Conservation (phyloP, 176 grass and related monocot genomes). For the Zoysia pacifica region DNA sequence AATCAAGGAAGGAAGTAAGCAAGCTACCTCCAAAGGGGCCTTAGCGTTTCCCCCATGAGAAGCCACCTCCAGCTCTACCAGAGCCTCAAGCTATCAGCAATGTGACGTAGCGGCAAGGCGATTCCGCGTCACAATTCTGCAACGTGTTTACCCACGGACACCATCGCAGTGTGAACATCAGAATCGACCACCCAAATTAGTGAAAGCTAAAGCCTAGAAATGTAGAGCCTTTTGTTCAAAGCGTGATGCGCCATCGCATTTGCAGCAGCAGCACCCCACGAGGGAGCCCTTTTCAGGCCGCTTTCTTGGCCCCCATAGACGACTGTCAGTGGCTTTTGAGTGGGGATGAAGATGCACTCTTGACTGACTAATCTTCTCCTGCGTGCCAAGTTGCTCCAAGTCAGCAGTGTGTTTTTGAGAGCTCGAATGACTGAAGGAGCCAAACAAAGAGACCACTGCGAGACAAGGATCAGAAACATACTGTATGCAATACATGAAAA, state of each 20-base stretch:
- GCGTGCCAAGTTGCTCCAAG: neutral
- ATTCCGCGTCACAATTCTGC: slow-evolving; percentile 14
- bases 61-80: slow-evolving; percentile 19
- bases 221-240: slow-evolving; percentile 35
- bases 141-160: slow-evolving; percentile 13
- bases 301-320: slow-evolving; percentile 46
- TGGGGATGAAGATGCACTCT: slow-evolving; percentile 38
- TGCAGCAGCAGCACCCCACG: slow-evolving; percentile 22
- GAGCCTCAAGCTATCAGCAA: neutral
- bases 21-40: neutral
- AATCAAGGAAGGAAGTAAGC: slow-evolving; percentile 31
- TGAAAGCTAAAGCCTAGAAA: slow-evolving; percentile 43
- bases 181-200: slow-evolving; percentile 27
- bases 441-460: neutral
- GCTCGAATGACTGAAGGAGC: slow-evolving; percentile 11
- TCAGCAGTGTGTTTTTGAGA: slow-evolving; percentile 7
- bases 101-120: slow-evolving; percentile 8
- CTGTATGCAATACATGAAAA: too few species aligned
- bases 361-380: slow-evolving; percentile 44
- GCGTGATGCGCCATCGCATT: slow-evolving; percentile 41
- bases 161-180: slow-evolving; percentile 42
- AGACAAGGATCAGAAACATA: slow-evolving; percentile 5
- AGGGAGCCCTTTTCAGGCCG: slow-evolving; percentile 40
- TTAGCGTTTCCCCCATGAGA: slow-evolving; percentile 25
- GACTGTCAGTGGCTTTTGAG: slow-evolving; percentile 53